Evolutionary conservation across 2,329 filamentous ascomycete genomes (phyloP).

Genomic region (Hansfordia pulvinata): DNA sequence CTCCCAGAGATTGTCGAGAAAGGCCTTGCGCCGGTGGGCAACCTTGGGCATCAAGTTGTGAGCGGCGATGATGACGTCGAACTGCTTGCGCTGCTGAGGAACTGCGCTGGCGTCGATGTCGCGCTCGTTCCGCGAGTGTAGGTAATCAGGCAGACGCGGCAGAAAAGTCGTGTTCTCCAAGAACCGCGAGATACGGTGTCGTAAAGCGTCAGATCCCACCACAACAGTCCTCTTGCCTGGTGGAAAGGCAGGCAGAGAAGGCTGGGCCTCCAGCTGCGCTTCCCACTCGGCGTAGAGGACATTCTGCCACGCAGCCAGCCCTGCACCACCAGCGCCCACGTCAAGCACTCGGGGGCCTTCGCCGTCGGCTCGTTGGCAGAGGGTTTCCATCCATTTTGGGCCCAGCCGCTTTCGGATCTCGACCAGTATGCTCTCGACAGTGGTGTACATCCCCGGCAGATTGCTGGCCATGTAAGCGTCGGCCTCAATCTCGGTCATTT

Average conservation of each 20-base stretch:
- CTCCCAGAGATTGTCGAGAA: conserved; percentile 82
- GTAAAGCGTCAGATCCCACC: conserved; percentile 60
- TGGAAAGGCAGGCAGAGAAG: conserved; percentile 33
- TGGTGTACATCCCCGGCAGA: conserved; percentile 58
- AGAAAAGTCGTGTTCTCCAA: conserved; percentile 86
- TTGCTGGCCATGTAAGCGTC: conserved; percentile 59
- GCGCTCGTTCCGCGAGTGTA: conserved; percentile 48
- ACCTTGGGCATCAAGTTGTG: conserved; percentile 70
- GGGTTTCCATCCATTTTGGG: conserved; percentile 51
- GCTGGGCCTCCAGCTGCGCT: conserved; percentile 35
- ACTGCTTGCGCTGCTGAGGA: conserved; percentile 57
- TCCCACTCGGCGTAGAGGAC: conserved; percentile 73
- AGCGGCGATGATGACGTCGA: conserved; percentile 81
- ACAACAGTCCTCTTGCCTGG: conserved; percentile 76
- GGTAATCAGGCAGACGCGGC: conserved; percentile 77
- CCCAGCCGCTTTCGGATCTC: conserved; percentile 65
- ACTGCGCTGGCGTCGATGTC: conserved; percentile 43
- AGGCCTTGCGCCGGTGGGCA: conserved; percentile 61
- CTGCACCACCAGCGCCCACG: conserved; percentile 61
- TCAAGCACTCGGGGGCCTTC: conserved; percentile 55
- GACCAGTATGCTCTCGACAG: conserved; percentile 51
- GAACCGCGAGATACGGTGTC: conserved; percentile 61
- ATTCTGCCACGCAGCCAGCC: conserved; percentile 62
- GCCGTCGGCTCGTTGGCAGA: conserved; percentile 43
- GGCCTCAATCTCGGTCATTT: conserved; percentile 63